Conservation (phyloP, 768 basidiomycete species). For the Fomitopsis pulvina region DNA sequence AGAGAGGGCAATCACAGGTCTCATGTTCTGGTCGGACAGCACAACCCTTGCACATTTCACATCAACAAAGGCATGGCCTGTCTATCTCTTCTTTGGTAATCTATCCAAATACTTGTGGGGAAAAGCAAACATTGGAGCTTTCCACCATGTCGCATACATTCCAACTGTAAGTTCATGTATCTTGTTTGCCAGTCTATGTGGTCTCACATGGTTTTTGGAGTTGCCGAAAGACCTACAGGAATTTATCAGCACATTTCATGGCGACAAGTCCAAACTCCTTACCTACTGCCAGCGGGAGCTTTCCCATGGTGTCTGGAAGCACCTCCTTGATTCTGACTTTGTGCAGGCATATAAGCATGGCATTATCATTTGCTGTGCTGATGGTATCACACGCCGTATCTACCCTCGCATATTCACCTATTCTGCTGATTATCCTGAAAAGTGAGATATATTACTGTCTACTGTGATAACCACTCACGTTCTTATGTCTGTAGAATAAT, state of each 20-base stretch:
- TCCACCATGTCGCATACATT: slow-evolving; percentile 38
- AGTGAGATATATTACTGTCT: slow-evolving; percentile 11
- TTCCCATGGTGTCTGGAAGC: slow-evolving; percentile 15
- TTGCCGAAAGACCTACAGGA: no score
- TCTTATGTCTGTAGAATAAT: slow-evolving; percentile 19
- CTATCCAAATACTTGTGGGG: slow-evolving; percentile 33
- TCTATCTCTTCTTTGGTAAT: slow-evolving; percentile 34
- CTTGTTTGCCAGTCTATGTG: no score
- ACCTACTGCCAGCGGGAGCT: slow-evolving; percentile 19
- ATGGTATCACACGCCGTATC: slow-evolving; percentile 16
- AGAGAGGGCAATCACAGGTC: slow-evolving; percentile 3
- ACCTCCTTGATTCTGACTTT: slow-evolving; percentile 16
- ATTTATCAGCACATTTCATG: background rate
- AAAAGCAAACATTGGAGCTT: slow-evolving; percentile 23
- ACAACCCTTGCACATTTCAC: slow-evolving; percentile 23
- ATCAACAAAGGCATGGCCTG: slow-evolving; percentile 28
- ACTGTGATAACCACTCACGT: background rate
- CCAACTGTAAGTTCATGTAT: slow-evolving; percentile 35
- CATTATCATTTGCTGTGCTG: slow-evolving; percentile 12
- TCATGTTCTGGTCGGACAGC: slow-evolving; percentile 22
- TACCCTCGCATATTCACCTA: slow-evolving; percentile 21
- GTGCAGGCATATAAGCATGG: slow-evolving; percentile 18
- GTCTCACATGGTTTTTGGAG: no score
- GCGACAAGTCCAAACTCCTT: background rate
- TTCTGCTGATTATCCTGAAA: slow-evolving; percentile 24